A percentile compares a stretch with the other conserved stretches of the same genome.
Evolutionary conservation across 2,329 filamentous ascomycete genomes (phyloP).

Genomic region (Cordyceps javanica): DNA sequence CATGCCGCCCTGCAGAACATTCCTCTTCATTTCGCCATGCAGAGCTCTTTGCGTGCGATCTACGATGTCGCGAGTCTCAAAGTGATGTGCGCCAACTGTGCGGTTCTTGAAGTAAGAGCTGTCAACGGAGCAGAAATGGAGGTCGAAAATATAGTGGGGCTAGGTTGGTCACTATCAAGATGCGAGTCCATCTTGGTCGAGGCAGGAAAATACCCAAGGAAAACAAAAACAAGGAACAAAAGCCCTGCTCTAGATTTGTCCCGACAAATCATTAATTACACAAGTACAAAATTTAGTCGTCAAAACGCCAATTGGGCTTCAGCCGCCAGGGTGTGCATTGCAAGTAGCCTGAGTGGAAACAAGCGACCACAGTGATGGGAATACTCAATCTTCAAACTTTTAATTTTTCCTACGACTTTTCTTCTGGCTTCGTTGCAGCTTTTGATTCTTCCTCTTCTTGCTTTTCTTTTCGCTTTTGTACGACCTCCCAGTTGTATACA

Average conservation of each 20-base stretch:
- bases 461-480: conserved; percentile 90
- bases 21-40: conserved; percentile 25
- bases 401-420: conserved; percentile 20
- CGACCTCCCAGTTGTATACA: conserved; percentile 99
- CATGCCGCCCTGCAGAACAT: conserved; percentile 30
- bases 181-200: not conserved
- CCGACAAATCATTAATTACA: no score
- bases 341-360: not conserved
- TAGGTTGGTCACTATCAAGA: not conserved
- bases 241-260: no score
- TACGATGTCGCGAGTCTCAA: not conserved
- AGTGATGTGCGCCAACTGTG: not conserved
- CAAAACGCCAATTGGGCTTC: no score
- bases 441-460: conserved; percentile 47
- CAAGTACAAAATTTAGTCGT: no score
- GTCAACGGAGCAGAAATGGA: not conserved
- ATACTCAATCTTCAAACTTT: conserved; percentile 18
- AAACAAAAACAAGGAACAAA: no score
- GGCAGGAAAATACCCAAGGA: no score
- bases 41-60: conserved; percentile 1
- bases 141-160: conserved; percentile 9
- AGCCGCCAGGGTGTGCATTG: no score
- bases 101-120: not conserved
- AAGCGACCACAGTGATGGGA: not conserved
- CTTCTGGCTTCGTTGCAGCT: conserved; percentile 32